Percentiles rank a stretch among this genome's conserved stretches.
Conservation (phyloP, 345 rosid species). For the Turnera subulata region DNA sequence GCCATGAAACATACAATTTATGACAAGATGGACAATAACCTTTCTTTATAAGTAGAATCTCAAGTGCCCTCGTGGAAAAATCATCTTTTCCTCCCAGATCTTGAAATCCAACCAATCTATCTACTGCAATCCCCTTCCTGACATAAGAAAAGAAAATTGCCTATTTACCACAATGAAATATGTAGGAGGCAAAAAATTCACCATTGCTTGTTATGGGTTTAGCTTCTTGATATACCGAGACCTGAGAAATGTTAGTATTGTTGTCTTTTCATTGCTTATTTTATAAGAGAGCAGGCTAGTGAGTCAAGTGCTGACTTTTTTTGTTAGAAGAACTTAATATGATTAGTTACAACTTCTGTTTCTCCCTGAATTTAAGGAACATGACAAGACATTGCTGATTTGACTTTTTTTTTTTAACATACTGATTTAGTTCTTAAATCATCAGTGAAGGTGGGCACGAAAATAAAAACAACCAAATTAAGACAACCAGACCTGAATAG, state of each 20-base stretch:
- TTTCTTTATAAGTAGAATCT: conserved; percentile 60
- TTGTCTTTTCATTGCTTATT: background rate
- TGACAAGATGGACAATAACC: conserved; percentile 29
- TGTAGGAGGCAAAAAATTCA: background rate
- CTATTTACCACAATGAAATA: background rate
- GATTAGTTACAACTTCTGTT: background rate
- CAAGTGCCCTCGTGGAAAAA: conserved; percentile 52
- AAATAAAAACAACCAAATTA: background rate
- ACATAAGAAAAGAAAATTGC: background rate
- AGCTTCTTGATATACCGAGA: background rate
- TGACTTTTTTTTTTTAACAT: too few relatives aligned
- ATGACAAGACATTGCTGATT: too few relatives aligned
- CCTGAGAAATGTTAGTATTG: background rate
- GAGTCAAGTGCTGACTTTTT: too few relatives aligned
- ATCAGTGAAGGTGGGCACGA: background rate
- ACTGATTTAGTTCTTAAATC: background rate
- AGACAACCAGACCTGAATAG: conserved; percentile 60
- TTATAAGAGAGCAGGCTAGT: too few relatives aligned
- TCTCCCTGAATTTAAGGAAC: background rate
- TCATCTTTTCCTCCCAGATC: conserved; percentile 85
- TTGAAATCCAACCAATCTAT: conserved; percentile 83
- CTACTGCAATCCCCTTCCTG: conserved; percentile 72
- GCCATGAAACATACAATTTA: conserved; percentile 3
- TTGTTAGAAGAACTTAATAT: too few relatives aligned
- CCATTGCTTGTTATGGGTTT: background rate